phyloP scores from a whole-genome alignment of 2,329 filamentous ascomycete genomes.

The Fusarium pseudoanthophilum region DNA sequence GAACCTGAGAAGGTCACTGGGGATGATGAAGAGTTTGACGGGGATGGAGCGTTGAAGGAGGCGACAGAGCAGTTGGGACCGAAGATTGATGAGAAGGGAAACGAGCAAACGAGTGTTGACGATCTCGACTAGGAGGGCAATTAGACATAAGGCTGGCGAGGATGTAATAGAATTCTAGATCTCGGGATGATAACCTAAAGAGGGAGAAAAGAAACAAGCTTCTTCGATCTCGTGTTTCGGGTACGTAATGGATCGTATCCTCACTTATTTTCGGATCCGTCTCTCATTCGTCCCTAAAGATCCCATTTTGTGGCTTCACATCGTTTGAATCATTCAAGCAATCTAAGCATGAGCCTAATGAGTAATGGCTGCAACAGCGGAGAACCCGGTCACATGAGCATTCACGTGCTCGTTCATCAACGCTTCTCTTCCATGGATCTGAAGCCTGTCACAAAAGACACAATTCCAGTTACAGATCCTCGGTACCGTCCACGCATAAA shows the following conservation, averaged over 20 bases:
- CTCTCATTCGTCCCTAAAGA: not conserved
- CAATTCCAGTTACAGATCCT: not conserved
- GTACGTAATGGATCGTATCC: not conserved
- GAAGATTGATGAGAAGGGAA: constrained; percentile 34
- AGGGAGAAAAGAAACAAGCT: not conserved
- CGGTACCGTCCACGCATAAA: not conserved
- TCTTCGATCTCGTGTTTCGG: not conserved
- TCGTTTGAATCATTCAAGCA: not conserved
- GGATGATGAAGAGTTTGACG: constrained; percentile 45
- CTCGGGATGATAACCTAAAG: not conserved
- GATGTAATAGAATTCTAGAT: not conserved
- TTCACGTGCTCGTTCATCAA: not conserved
- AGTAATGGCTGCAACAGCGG: not conserved
- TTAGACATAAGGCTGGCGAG: not conserved
- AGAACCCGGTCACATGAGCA: not conserved
- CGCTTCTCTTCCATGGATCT: not conserved
- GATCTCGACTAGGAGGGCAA: constrained; percentile 55
- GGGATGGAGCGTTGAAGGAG: constrained; percentile 52
- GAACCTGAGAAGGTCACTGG: constrained; percentile 8
- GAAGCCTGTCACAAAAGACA: not conserved
- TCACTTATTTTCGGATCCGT: not conserved
- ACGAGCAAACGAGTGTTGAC: constrained; percentile 49
- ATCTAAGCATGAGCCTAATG: not conserved
- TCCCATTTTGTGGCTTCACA: not conserved
- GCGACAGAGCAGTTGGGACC: constrained; percentile 52